phyloP scores from a whole-genome alignment of 2,329 filamentous ascomycete species.

The Cercospora beticola region DNA sequence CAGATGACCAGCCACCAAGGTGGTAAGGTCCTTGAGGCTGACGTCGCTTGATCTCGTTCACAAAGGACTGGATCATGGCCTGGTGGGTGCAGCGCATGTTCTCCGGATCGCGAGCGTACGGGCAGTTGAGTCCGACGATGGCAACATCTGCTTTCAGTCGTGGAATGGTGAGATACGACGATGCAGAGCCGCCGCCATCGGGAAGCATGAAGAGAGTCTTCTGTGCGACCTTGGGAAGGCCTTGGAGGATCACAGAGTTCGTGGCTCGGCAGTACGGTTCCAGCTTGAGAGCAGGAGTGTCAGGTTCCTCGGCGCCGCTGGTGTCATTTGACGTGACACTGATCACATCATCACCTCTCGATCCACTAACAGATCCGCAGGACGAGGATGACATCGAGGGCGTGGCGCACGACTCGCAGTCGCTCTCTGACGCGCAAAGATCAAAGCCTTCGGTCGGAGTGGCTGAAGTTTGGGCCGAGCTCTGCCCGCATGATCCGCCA shows the following conservation, averaged over 20 bases:
- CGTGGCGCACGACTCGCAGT: neutral
- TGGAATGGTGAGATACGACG: conserved; percentile 47
- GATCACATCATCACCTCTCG: neutral
- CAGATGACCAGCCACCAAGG: conserved; percentile 32
- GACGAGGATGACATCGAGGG: neutral
- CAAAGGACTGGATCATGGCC: conserved; percentile 4
- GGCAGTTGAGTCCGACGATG: conserved; percentile 46
- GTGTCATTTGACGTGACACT: neutral
- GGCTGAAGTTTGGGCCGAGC: neutral
- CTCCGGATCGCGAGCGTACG: conserved; percentile 33
- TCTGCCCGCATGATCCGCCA: neutral
- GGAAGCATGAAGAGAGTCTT: conserved; percentile 42
- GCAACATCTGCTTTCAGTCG: conserved; percentile 13
- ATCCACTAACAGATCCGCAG: neutral
- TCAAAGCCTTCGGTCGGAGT: neutral
- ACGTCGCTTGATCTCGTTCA: conserved; percentile 41
- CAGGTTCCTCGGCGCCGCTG: neutral
- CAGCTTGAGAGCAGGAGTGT: neutral
- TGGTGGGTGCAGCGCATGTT: conserved; percentile 13
- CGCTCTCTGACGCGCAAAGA: neutral
- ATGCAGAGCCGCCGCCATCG: conserved; percentile 49
- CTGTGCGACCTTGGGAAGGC: conserved; percentile 17
- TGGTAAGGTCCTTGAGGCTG: conserved; percentile 39
- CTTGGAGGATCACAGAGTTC: conserved; percentile 23
- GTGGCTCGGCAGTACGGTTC: neutral